A percentile compares a stretch with the other conserved stretches of the same genome.
Evolutionary conservation across 768 basidiomycete genomes (phyloP).

Genomic region (Termitomyces sp.): DNA sequence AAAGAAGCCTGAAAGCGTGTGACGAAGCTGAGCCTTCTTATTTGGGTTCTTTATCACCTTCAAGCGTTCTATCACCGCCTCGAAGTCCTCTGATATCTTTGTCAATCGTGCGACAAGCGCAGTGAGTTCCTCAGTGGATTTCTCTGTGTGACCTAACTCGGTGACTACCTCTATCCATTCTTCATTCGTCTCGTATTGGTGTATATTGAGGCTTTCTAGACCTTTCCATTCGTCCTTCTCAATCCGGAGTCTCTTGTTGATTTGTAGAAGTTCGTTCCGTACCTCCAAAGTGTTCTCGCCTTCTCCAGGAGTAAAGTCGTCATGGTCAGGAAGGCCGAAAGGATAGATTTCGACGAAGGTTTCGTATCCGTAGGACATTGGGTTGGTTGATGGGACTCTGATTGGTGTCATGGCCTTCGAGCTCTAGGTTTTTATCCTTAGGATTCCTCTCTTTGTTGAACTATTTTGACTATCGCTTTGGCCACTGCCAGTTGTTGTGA

Average conservation of each 20-base stretch:
- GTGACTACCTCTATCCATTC: not conserved
- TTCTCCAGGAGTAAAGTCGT: not conserved
- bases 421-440: not conserved
- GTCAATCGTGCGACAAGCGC: not conserved
- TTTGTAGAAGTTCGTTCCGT: not conserved
- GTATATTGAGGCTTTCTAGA: not conserved
- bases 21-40: not conserved
- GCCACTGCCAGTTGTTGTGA: not conserved
- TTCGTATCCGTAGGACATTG: not conserved
- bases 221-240: not conserved
- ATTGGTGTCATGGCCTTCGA: not conserved
- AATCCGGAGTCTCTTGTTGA: not conserved
- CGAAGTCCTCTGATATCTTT: not conserved
- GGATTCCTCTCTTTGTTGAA: not conserved
- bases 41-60: not conserved
- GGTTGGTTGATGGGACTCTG: not conserved
- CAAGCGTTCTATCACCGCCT: not conserved
- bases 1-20: not conserved
- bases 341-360: not conserved
- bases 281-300: not conserved
- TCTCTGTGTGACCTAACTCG: not conserved
- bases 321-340: not conserved
- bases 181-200: not conserved
- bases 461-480: not conserved
- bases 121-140: not conserved